Evolutionary conservation across 768 basidiomycete genomes (phyloP), one percentile per base, ranked within the genome.

Genomic region (Kockovaella imperatae): DNA sequence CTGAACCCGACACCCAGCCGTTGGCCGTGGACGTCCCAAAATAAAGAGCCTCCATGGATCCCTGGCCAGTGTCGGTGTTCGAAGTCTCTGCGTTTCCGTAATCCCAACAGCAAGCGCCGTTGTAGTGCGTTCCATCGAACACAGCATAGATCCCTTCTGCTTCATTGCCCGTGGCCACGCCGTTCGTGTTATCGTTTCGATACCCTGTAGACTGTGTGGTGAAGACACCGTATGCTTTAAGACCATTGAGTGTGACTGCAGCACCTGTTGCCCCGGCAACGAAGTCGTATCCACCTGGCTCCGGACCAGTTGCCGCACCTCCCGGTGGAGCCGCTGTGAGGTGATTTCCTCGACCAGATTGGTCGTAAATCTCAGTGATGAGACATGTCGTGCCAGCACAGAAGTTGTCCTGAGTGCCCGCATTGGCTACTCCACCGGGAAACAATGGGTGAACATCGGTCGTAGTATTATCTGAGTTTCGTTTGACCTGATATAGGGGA

Each of bases 361-460:
- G 38, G 38, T 40, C 38, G 20, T 40, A 40, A 21, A 40, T 40
- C 13, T 10, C 21, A n/a, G 38, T 40, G 38, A 40, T 40, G 13
- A 40, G 20, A 21, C 38, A 40, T 13, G 38, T 40, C n/a, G 38
- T 21, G 11, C 10, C 13, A 20, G 11, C 11, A 21, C 38, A 40
- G 38, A 40, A 40, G 38, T 40, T 11, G 38, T 40, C 38, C 21
- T 40, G 38, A 21, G 38, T 21, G 10, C 13, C 38, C 11, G 38
- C 38, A 40, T 40, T 40, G 38, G 38, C 38, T 13, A 40, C 38
- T 10, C 38, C 38, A 11, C 38, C 38, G 20, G 38, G 11, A 10
- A 20, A 40, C 11, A 40, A 20, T 10, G 38, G 38, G 38, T 40
- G 21, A 20, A 40, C 20, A 21, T 40, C 38, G 11, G 38, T 21